These are phyloP conservation scores for Polyporus tsugae DNA, from an alignment of 1,284 basidiomycete genomes.

Conservation along the genomic window DNA sequence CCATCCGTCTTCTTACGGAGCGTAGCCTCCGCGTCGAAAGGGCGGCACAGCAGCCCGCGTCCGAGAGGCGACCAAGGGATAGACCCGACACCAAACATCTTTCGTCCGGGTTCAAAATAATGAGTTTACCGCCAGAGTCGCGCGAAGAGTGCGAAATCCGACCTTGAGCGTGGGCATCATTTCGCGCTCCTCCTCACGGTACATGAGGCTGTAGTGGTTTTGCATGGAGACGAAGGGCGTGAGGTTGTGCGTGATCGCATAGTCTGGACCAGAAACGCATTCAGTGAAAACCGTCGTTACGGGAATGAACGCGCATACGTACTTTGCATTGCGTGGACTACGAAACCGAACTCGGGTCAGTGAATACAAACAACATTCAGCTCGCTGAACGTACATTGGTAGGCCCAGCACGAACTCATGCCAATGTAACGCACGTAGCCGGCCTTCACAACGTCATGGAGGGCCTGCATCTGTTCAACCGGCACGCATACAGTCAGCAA, in stretches of 20 bases:
- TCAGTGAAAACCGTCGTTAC: neutral
- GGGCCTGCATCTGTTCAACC: conserved; percentile 41
- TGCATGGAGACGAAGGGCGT: conserved; percentile 64
- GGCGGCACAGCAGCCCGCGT: conserved; percentile 47
- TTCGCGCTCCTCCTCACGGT: conserved; percentile 59
- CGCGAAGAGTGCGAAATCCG: neutral
- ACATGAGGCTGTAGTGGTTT: conserved; percentile 51
- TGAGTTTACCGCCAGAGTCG: neutral
- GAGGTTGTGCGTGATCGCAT: conserved; percentile 46
- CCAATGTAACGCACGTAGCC: conserved; percentile 48
- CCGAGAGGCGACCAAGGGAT: conserved; percentile 55
- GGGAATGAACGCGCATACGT: neutral
- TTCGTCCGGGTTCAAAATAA: neutral
- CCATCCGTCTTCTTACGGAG: conserved; percentile 18
- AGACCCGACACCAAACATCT: conserved; percentile 47
- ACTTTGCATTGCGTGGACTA: conserved; percentile 42
- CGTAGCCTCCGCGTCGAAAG: conserved; percentile 31
- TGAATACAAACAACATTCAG: no score
- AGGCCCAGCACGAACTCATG: conserved; percentile 48
- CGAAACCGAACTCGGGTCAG: neutral
- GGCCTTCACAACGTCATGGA: conserved; percentile 47
- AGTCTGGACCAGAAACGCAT: conserved; percentile 28
- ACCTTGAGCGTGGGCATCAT: conserved; percentile 49
- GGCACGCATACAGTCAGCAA: neutral
- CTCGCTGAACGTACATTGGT: conserved; percentile 35